These are phyloP conservation scores for Talaromyces stipitatus DNA, from an alignment of 495 filamentous ascomycete genomes.

Conservation along the genomic window DNA sequence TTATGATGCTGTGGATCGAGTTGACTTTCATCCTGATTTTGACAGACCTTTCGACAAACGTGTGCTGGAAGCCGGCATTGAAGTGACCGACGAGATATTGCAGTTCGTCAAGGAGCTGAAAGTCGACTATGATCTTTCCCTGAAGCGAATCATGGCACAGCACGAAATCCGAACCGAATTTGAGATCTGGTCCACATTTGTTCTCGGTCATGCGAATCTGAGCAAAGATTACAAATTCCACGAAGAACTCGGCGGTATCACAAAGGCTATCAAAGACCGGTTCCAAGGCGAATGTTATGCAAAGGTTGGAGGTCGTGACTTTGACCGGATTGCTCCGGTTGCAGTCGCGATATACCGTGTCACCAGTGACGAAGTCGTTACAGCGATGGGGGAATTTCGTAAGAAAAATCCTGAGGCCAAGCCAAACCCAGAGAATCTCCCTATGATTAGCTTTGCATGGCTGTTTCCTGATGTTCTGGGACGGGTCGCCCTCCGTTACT, in stretches of 20 bases:
- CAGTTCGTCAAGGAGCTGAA: conserved; percentile 61
- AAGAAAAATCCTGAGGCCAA: conserved; percentile 24
- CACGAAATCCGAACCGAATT: conserved; percentile 84
- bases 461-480: conserved; percentile 69
- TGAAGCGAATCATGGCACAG: conserved; percentile 78
- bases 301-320: conserved; percentile 53
- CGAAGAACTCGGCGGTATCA: conserved; percentile 67
- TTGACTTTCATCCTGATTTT: conserved; percentile 66
- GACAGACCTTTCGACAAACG: conserved; percentile 66
- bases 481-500: conserved; percentile 50
- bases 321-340: conserved; percentile 55
- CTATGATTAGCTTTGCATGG: conserved; percentile 93
- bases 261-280: conserved; percentile 51
- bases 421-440: conserved; percentile 43
- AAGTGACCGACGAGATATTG: conserved; percentile 44
- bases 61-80: conserved; percentile 56
- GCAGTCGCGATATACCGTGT: conserved; percentile 82
- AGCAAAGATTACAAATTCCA: conserved; percentile 76
- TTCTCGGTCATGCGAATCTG: conserved; percentile 59
- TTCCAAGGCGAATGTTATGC: conserved; percentile 59
- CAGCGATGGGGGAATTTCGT: conserved; percentile 38
- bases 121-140: conserved; percentile 62
- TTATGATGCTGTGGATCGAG: conserved; percentile 62
- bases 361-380: conserved; percentile 60
- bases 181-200: conserved; percentile 81